Percentiles rank a stretch among this genome's conserved stretches.
These are phyloP conservation scores for Pleurostoma richardsiae DNA, from an alignment of 2,329 filamentous ascomycete species.

Conservation along the genomic window DNA sequence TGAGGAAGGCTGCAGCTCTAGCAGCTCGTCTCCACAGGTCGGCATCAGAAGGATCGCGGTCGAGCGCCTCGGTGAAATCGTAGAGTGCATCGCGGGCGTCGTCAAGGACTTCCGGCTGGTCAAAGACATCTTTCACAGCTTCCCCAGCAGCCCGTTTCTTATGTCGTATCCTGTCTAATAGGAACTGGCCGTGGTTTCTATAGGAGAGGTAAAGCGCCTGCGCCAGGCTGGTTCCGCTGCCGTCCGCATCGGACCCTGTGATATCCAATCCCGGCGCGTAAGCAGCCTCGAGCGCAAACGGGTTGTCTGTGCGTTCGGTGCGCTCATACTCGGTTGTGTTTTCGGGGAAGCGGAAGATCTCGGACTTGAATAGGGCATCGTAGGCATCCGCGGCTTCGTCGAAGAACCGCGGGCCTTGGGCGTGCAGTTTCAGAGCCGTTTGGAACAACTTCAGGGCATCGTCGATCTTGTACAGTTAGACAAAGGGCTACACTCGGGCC, in stretches of 20 bases:
- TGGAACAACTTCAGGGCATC: constrained; percentile 95
- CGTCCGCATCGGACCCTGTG: constrained; percentile 61
- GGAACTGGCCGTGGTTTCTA: constrained; percentile 92
- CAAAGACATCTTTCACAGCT: constrained; percentile 24
- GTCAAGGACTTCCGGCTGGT: constrained; percentile 27
- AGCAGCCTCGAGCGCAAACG: constrained; percentile 38
- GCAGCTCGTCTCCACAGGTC: constrained; percentile 60
- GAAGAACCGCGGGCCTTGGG: constrained; percentile 75
- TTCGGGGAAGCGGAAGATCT: constrained; percentile 91
- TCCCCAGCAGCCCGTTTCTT: constrained; percentile 27
- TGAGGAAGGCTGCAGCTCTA: constrained; percentile 52
- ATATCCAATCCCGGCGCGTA: constrained; percentile 48
- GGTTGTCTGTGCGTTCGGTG: constrained; percentile 51
- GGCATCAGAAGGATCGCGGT: constrained; percentile 62
- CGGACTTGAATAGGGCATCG: constrained; percentile 77
- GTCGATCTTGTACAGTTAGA: constrained; percentile 57
- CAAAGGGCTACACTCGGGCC: no score
- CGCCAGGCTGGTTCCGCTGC: constrained; percentile 72
- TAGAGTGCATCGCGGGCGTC: constrained; percentile 43
- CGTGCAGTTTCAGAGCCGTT: constrained; percentile 82
- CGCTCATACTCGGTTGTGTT: constrained; percentile 79
- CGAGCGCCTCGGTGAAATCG: constrained; percentile 54
- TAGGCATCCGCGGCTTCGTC: constrained; percentile 77
- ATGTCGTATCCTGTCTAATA: constrained; percentile 68
- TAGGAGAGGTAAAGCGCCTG: constrained; percentile 90